These are phyloP conservation scores for Chrysoporthe puriensis DNA, from an alignment of 2,329 filamentous ascomycete genomes.

Conservation along the genomic window DNA sequence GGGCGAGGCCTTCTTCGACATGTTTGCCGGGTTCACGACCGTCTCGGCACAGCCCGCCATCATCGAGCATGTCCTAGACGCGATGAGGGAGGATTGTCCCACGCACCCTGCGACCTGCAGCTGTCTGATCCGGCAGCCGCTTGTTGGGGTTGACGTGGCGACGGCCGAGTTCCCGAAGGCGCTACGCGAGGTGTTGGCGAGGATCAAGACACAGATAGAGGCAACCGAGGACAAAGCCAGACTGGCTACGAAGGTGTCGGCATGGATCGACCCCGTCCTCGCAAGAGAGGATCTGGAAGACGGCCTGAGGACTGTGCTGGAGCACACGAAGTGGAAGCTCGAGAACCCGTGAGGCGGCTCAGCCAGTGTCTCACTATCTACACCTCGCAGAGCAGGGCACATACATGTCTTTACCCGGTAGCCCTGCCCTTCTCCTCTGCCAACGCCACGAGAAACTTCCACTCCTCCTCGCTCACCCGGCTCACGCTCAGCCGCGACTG, in stretches of 20 bases:
- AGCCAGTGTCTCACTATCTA: neutral
- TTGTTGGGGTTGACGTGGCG: constrained; percentile 65
- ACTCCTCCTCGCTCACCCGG: constrained; percentile 66
- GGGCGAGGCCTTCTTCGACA: constrained; percentile 77
- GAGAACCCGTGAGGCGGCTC: constrained; percentile 32
- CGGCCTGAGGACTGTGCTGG: constrained; percentile 59
- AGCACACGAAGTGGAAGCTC: constrained; percentile 51
- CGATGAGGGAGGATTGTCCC: constrained; percentile 63
- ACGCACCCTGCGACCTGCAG: constrained; percentile 65
- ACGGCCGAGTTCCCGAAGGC: constrained; percentile 75
- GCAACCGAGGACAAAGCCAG: constrained; percentile 49
- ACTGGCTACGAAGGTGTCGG: constrained; percentile 52
- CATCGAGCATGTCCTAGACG: constrained; percentile 72
- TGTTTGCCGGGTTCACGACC: constrained; percentile 72
- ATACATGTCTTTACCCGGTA: neutral
- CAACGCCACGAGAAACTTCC: constrained; percentile 62
- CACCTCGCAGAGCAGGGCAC: neutral
- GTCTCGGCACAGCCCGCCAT: constrained; percentile 69
- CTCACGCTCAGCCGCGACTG: constrained; percentile 82
- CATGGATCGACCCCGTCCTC: constrained; percentile 60
- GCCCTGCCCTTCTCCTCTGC: constrained; percentile 47
- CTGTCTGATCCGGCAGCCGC: constrained; percentile 72
- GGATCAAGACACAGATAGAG: constrained; percentile 57
- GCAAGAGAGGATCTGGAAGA: constrained; percentile 55
- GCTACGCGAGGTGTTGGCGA: constrained; percentile 66